Base-by-base conservation (phyloP, 1,284 basidiomycete genomes). In the Fomitopsis palustris region DNA sequence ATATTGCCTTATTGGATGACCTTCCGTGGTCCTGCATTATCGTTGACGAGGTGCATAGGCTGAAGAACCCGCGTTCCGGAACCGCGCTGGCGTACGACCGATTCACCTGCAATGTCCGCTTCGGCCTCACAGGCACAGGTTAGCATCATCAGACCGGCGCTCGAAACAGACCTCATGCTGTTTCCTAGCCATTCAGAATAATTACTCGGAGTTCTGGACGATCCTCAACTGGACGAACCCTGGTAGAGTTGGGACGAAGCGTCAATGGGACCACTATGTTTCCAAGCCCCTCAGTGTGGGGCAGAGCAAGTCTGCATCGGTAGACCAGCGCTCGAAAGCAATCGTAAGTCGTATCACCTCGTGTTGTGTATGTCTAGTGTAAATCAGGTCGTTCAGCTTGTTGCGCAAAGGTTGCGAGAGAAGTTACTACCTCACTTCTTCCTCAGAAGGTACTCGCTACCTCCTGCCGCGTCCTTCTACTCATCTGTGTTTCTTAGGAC, bases 161-260 rank as follows among this genome's bases (percentile, higher is more conserved):
- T 38, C 4, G 38, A 49, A 31, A 8, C 12, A 2, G 31, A 3
- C 29, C 33, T 53, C 2, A 41, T 2, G 25, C 0, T 86, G 10
- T 86, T n/a, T 90, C 8, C 91, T 88, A 8, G 87, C 91, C 0
- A 93, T 96, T 39, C 93, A 96, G 69, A 96, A 95, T 65, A 83
- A 84, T 0, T 93, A 93, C 65, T 80, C 84, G 45, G 94, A 96
- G 70, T 75, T 95, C 55, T 93, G 90, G 86, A 89, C 90, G 0
- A 84, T 94, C 52, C 74, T 95, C 33, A 83, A 93, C 67, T 94
- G 90, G 90, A 87, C 86, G 16, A 90, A 86, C 63, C 91, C 91
- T 0, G 87, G 85, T 1, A 75, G 76, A 9, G 66, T 93, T 4
- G 92, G 92, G 0, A 83, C 81, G 0, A 70, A 74, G 45, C 80